Evolutionary conservation across 345 rosid genomes (phyloP), one percentile per base, ranked within the genome.

Genomic region (Noccaea bulbosa): DNA sequence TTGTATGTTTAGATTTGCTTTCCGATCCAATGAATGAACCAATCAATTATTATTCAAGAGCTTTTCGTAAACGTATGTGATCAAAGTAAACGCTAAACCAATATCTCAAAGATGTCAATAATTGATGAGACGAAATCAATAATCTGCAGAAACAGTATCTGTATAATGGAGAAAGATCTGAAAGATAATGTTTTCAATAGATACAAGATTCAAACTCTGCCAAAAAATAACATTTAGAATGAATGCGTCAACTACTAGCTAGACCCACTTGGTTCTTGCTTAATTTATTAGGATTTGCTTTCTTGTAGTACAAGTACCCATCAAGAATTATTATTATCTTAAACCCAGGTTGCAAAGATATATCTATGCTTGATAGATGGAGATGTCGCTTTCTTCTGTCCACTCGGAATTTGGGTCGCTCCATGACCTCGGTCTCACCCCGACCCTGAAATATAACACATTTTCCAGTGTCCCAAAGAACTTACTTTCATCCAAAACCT

Each of bases 341-440:
- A 27, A 27, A 27, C 30, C 9, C 52, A 8, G 16, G 32, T 11
- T 24, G 27, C 7, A 64, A 17, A 61, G 77, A 44, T 58, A 11
- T 6, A 41, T n/a, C 17, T 59, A 44, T 60, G 77, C 67, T 53
- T 73, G 71, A 64, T 84, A 30, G 4, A 81, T 43, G 14, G 57
- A 59, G 37, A 50, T 55, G 46, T 77, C 81, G 5, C 2, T 65
- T 39, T 86, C 87, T 81, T 85, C 91, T 4, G 74, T 82, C 96
- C 91, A 89, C n/a, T 79, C 83, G 49, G 84, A 79, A 64, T 64
- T 70, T 8, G 93, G 96, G 55, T 86, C 91, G 56, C 82, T 82
- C 98, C 98, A 93, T 17, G 94, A 89, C 78, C 95, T 77, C 1
- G 97, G 93, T 67, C 83, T 69, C n/a, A 84, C 82, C 52, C 96